Evolutionary conservation across 2,329 filamentous ascomycete genomes (phyloP), one percentile per base, ranked within the genome.

Genomic region (Exophiala sideris): DNA sequence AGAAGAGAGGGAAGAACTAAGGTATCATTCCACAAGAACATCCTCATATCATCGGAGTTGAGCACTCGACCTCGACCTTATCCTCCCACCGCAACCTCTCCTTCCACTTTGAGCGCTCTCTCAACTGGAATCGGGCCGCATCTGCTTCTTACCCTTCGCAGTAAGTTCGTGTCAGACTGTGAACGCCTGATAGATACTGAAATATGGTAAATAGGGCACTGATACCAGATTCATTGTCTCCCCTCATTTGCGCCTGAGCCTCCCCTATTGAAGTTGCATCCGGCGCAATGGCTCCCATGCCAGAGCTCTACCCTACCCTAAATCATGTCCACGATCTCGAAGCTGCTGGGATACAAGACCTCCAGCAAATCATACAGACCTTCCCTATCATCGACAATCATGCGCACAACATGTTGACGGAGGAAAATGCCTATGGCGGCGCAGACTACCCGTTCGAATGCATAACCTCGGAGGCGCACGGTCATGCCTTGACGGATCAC

Each of bases 401-500:
- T 65, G 74, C 73, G 9, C 74, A 77, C 57, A 76, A 76, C 56
- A 57, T 77, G 12, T 63, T 77, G 24, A 65, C 61, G 4, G 58
- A 62, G 18, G 62, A 69, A 11, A 61, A 64, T 5, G 72, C 68
- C 21, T 55, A 62, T 50, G 58, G 61, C 14, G 57, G 58, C 33
- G 14, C 53, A 8, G 59, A 64, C 46, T 72, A 74, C 52, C 76
- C 80, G 6, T 76, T 85, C 16, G 76, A 84, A 45, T 79, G 83
- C 41, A 85, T 91, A 59, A 83, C 84, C 1, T 87, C 86, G 5
- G 89, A 94, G 73, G 89, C 89, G 1, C 74, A 81, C 53, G 88
- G 85, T 6, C 74, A 81, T 52, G 87, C 88, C 10, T 73, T 92
- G 33, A 51, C 54, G 24, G 68, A 80, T 39, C 81, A 86, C 52